Base-by-base conservation (phyloP, 176 grass and related monocot genomes). In the Elymus sibiricus region DNA sequence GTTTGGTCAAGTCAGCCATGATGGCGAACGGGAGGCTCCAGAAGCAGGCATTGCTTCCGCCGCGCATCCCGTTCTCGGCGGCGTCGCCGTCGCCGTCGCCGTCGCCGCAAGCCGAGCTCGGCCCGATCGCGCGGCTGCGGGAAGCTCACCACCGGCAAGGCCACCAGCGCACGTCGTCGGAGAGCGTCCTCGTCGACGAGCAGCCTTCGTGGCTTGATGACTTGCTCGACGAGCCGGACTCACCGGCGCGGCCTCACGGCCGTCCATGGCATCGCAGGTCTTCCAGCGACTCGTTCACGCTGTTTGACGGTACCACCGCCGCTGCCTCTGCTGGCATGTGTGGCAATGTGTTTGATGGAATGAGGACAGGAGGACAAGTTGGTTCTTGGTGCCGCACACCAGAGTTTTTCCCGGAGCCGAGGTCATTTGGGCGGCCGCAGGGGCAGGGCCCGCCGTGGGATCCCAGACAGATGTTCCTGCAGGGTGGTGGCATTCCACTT, bases 121-220 rank as follows among this genome's bases (percentile, higher is more conserved):
- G 84, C 32, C 88, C 88, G 42, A 90, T 90, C 79, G 79, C 79
- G 53, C 73, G 84, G 42, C 84, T 74, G 32, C 84, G 65, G 88
- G 88, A 84, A 13, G 22, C 65, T 29, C 86, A 84, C 80, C 88
- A 92, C 69, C 78, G 84, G 62, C 71, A 81, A 21, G 89, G 83
- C 19, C 89, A 98, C 77, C 91, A 90, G 83, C 89, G 91, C 42
- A 94, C 90, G 82, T 92, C 89, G 53, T 98, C 95, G 0, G 95
- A 95, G 81, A 92, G 95, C 88, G 90, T 98, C 87, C 76, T 86
- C 32, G 46, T 92, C 39, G 95, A 98, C 24, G 95, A 98, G 81
- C 95, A 98, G 79, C 95, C 95, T 29, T 90, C 95, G 38, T 98
- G 95, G 93, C 95, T 98, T 21, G 95, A 98, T 16, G 95, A 98